Evolutionary conservation across 1,139 yeast genomes (phyloP), one percentile per base, ranked within the genome.

Genomic region (Eremothecium gossypii): DNA sequence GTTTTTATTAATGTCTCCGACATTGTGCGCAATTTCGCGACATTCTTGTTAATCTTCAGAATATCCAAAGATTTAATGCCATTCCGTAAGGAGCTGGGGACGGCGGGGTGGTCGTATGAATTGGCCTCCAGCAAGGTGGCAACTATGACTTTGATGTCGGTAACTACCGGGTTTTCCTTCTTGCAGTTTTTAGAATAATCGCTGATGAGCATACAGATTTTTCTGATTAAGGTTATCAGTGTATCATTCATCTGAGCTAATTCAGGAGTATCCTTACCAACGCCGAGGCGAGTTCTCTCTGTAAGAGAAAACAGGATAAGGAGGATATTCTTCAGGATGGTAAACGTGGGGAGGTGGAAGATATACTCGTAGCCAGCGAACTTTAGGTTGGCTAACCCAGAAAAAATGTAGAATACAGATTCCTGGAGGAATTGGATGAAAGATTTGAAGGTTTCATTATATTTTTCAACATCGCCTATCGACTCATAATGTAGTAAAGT

Each of bases 171-270:
- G 33, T 50, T 53, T 7, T 44, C 46, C 6, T 44, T 49, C 38
- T 52, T 55, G 44, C 61, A 55, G 39, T 57, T 58, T 33, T 56
- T 57, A 9, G 58, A 49, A 31, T 58, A 58, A 45, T 58, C 63
- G 36, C 50, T 49, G 20, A 58, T 37, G 33, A 58, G 36, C 56
- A 57, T 56, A 36, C 51, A 43, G n/a, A 57, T 38, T 45, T 58
- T 58, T 23, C 54, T 49, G 14, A 58, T 26, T 8, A 57, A 43
- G 2, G 51, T 39, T 5, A 47, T 40, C 30, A 54, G 40, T 13
- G 38, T 39, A 23, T 49, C 48, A 1, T 50, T 44, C 37, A 32
- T 32, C 27, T 47, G 49, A 6, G 45, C 32, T 2, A 47, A 38
- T 27, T 49, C 46, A 17, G 38, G 37, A 37, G 41, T 46, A 14